A percentile compares a stretch with the other conserved stretches of the same genome.
Conservation (phyloP, 2,329 filamentous ascomycete genomes). For the Metarhizium guizhouense region DNA sequence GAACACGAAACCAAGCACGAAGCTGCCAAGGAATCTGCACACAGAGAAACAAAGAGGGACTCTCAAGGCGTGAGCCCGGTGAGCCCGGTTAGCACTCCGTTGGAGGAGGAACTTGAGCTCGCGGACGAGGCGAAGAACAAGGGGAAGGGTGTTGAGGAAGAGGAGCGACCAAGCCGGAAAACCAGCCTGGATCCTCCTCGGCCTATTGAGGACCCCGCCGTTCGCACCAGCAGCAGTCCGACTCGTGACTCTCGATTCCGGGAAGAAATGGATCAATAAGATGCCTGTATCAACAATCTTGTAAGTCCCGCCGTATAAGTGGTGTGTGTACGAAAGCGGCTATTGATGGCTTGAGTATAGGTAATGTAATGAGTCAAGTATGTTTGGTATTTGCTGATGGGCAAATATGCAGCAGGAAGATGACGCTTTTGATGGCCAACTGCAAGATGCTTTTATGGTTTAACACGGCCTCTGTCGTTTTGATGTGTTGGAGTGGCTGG, state of each 20-base stretch:
- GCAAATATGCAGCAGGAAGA: not conserved
- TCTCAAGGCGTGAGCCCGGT: conserved; percentile 28
- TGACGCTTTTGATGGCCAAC: not conserved
- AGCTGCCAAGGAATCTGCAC: conserved; percentile 12
- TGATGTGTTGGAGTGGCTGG: not conserved
- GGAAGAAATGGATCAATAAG: conserved; percentile 39
- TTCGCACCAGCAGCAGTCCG: conserved; percentile 39
- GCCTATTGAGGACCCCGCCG: conserved; percentile 22
- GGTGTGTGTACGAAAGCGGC: not conserved
- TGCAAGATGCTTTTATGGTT: not conserved
- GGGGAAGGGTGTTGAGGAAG: conserved; percentile 6
- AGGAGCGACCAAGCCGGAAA: conserved; percentile 6
- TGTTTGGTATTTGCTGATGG: not conserved
- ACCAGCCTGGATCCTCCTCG: conserved; percentile 28
- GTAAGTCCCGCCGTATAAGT: not conserved
- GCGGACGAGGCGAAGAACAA: conserved; percentile 19
- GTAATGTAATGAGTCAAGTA: not conserved
- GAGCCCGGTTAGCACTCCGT: conserved; percentile 23
- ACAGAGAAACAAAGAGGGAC: conserved; percentile 14
- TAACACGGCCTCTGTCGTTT: not conserved
- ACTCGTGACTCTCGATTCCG: conserved; percentile 49
- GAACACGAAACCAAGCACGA: not conserved
- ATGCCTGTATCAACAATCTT: not conserved
- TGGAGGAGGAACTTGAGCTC: conserved; percentile 34
- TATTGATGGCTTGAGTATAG: not conserved